Base-by-base conservation (phyloP, 441 rosid species). In the Aleurites moluccanus region DNA sequence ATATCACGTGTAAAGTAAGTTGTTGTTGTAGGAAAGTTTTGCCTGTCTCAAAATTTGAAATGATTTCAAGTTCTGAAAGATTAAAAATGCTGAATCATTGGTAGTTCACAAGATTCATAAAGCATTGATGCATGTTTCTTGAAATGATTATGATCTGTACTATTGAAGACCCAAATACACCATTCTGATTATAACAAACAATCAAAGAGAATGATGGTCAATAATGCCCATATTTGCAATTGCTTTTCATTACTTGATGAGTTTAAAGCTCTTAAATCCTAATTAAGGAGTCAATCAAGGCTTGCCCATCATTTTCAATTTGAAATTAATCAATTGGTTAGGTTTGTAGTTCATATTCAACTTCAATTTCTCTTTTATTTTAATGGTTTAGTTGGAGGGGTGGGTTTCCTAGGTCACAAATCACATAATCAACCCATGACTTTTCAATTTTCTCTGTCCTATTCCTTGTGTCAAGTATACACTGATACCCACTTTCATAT, bases 1-100 rank as follows among this genome's bases (percentile, higher is more conserved):
- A 30, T 65, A 55, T 20, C 62, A 62, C 27, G 63, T 72, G 64
- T 63, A 65, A 56, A 64, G 27, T 25, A 71, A 40, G 23, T 25
- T 72, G 57, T 11, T 23, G 27, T 50, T 73, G 40, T 62, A 30
- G 40, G 66, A 30, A 62, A 62, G 44, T 33, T 33, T 62, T 30
- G 66, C 42, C 5, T 7, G 21, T 10, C 57, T 66, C 21, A 69
- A 18, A 56, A 28, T 72, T 25, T 59, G 3, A 27, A 49, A 77
- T 60, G 61, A 60, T 64, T 30, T 45, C 72, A 44, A 66, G 21
- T n/a, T 65, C 62, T 16, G 28, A 16, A 18, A 71, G 28, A 56
- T 66, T 35, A 49, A 25, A 25, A 25, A 35, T 8, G 55, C 55
- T 40, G 27, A 14, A 25, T 59, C 25, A 28, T 42, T 15, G 21